Evolutionary conservation across 75 land plant species (phyloP).

Genomic region (Selaginella tamariscina): DNA sequence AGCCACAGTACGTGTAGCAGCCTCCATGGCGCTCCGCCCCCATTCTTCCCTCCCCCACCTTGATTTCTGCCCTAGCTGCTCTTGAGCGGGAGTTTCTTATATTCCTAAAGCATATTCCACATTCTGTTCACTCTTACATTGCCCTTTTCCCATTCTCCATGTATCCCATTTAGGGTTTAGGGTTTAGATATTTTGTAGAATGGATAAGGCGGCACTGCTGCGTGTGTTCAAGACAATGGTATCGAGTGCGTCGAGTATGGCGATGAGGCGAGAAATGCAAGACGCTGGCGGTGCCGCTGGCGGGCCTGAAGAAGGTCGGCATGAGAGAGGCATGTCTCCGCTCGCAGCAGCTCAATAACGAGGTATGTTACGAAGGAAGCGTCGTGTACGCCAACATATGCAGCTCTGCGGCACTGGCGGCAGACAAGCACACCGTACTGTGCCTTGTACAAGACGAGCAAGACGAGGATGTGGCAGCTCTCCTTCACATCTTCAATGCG

Average conservation of each 20-base stretch:
- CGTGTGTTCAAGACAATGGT: not conserved
- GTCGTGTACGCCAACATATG: not conserved
- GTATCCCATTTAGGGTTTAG: no score
- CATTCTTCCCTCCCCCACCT: no score
- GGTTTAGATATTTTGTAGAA: no score
- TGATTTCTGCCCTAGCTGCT: no score
- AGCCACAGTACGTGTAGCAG: no score
- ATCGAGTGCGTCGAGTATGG: not conserved
- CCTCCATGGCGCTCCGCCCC: no score
- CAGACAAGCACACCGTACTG: not conserved
- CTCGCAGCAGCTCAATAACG: not conserved
- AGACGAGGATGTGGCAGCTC: not conserved
- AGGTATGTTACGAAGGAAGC: not conserved
- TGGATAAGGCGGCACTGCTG: not conserved
- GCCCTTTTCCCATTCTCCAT: no score
- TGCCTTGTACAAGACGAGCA: not conserved
- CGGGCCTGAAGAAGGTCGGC: not conserved
- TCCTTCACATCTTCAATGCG: not conserved
- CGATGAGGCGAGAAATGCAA: not conserved
- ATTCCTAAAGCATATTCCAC: no score
- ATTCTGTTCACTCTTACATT: no score
- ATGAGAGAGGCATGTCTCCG: not conserved
- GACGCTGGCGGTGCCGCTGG: not conserved
- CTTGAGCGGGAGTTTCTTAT: no score
- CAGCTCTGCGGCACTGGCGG: not conserved